Base-by-base conservation (phyloP, 768 basidiomycete genomes). In the Paxillus ammoniavirescens region DNA sequence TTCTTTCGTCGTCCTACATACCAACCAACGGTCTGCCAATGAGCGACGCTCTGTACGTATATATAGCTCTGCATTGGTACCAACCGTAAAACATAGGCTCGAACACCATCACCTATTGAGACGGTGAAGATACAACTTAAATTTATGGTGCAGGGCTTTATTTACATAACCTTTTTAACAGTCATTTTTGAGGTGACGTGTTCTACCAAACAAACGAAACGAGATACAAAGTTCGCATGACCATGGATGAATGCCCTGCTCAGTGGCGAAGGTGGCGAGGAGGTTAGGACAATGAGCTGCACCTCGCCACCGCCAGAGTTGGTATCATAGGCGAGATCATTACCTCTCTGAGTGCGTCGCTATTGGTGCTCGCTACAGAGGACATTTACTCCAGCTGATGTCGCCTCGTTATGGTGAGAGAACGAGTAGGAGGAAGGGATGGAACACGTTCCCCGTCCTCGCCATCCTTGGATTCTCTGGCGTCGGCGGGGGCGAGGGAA, bases 241-340 rank as follows among this genome's bases (percentile, higher is more conserved):
- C 36, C 40, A 23, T 41, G 42, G 17, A 57, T 18, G 10, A 50
- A 28, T 5, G 18, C 52, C 52, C 46, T 53, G 23, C 2, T 37
- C 5, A 47, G 61, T 7, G 49, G 26, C 26, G 41, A 26, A 38
- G 31, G 52, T 31, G 52, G 52, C 6, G 53, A 42, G 8, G 33
- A 36, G 4, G 23, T 23, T 3, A 40, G 43, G 3, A 50, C 37
- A 4, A 17, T 23, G 14, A 30, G 7, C 14, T 33, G 31, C 10
- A 14, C 37, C 12, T 48, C 38, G 12, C 49, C 21, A 8, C 17
- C 36, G 8, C 38, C 8, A 26, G 8, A 9, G 55, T 55, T 8
- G 53, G 57, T 2, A 50, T 61, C 17, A 21, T 36, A 3, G 59
- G 57, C 40, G 17, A 53, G 38, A 47, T 54, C 36, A 33, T 4